Base-by-base conservation (phyloP, 2,329 filamentous ascomycete genomes). In the Colletotrichum shisoi region DNA sequence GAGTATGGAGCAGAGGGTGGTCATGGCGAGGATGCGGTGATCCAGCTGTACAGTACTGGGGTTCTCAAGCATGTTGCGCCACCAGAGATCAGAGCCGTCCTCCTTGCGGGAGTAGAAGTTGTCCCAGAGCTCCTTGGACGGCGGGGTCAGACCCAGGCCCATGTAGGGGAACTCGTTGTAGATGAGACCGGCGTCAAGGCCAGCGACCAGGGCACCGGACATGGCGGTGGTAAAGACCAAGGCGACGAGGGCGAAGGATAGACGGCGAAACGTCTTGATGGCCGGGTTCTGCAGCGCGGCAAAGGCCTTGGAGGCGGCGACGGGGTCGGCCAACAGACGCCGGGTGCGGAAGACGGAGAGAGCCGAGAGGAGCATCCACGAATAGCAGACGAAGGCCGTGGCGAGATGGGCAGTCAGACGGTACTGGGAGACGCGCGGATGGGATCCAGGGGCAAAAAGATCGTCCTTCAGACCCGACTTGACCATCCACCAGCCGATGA, bases 401-500 rank as follows among this genome's bases (percentile, higher is more conserved):
- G 90, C 93, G 12, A 99, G 84, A 78, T 99, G 95, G 9, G 94
- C 87, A 4, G 94, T 91, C 63, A 99, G 85, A 58, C 95, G 89
- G 81, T 99, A 99, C 80, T 99, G 95, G 69, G 90, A 94, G 57
- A 99, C 95, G 67, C 95, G 89, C 0, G 95, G 95, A 77, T 97
- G 93, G 63, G 90, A 91, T 13, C 94, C 95, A 2, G 92, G 91
- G 21, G 92, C 92, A 76, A 99, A 97, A 34, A 99, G 86, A 77
- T 99, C 95, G 76, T 98, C 95, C 77, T 94, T 96, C 70, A 99
- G 84, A 1, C 95, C 95, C 12, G 92, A 96, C 79, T 96, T 96
- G 72, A 99, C 95, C 95, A 99, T 99, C 93, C 95, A 99, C 95
- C 95, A 99, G 62, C 95, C 95, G 70, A 99, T 89, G 74, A 95